Conservation (phyloP, 1,284 basidiomycete species). For the Chondrostereum purpureum region DNA sequence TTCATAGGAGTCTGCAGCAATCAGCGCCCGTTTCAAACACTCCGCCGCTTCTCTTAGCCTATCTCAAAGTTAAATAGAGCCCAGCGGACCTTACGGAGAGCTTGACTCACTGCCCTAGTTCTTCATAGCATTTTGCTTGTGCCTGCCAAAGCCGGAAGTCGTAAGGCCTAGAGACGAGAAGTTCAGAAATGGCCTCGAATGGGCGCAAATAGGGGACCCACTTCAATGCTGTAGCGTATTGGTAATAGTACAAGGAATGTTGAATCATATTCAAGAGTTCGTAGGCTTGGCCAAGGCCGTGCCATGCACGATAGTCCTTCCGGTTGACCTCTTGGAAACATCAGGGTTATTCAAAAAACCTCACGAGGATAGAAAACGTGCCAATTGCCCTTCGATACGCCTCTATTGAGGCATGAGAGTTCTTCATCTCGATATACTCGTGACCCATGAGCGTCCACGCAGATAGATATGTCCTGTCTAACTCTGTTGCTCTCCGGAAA, state of each 20-base stretch:
- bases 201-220: conserved; percentile 27
- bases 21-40: conserved; percentile 82
- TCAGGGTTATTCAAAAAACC: too few species aligned
- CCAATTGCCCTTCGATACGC: conserved; percentile 94
- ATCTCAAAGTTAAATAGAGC: conserved; percentile 9
- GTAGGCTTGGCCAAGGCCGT: conserved; percentile 96
- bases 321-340: conserved; percentile 75
- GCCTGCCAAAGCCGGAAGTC: conserved; percentile 96
- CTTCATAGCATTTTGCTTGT: conserved; percentile 90
- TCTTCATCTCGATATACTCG: conserved; percentile 98
- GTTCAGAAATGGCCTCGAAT: conserved; percentile 7
- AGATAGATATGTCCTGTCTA: conserved; percentile 90
- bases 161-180: conserved; percentile 63
- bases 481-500: conserved; percentile 88
- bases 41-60: conserved; percentile 84
- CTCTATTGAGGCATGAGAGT: conserved; percentile 97
- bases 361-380: neutral
- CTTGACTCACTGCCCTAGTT: conserved; percentile 64
- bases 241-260: conserved; percentile 95
- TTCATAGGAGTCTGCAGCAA: conserved; percentile 79
- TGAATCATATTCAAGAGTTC: conserved; percentile 95
- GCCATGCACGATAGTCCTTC: conserved; percentile 98
- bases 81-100: neutral
- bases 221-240: conserved; percentile 90
- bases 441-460: conserved; percentile 99